Conservation (phyloP, 2,329 filamentous ascomycete genomes). For the Sphaerostilbella broomeana region DNA sequence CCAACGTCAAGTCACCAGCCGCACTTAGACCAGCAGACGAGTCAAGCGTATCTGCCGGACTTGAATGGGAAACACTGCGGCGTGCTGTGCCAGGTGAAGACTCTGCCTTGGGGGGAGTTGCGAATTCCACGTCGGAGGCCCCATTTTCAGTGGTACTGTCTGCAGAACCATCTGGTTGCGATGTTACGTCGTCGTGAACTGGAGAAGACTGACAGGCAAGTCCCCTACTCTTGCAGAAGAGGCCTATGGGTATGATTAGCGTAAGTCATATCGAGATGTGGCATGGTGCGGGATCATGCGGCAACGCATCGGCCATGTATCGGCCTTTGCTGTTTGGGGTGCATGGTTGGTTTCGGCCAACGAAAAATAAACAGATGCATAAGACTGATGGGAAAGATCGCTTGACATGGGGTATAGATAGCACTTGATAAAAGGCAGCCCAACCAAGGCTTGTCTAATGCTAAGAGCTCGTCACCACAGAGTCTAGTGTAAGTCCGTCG, state of each 20-base stretch:
- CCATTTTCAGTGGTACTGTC: slow-evolving; percentile 9
- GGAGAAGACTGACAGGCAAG: slow-evolving; percentile 28
- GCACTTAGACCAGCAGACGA: slow-evolving; percentile 9
- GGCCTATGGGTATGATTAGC: slow-evolving; percentile 19
- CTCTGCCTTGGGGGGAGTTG: slow-evolving; percentile 4
- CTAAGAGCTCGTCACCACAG: too few relatives aligned
- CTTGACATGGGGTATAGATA: too few relatives aligned
- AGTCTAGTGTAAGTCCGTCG: too few relatives aligned
- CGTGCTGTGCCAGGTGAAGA: slow-evolving; percentile 9
- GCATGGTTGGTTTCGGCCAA: too few relatives aligned
- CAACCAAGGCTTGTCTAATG: too few relatives aligned
- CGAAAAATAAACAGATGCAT: too few relatives aligned
- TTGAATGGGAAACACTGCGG: slow-evolving; percentile 11
- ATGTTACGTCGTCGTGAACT: slow-evolving; percentile 5
- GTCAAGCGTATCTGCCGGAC: slow-evolving; percentile 10
- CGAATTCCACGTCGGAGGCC: slow-evolving; percentile 6
- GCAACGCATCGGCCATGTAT: too few relatives aligned
- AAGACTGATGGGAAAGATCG: too few relatives aligned
- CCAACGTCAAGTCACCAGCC: neutral
- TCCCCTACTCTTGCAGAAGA: slow-evolving; percentile 30
- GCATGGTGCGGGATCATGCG: too few relatives aligned
- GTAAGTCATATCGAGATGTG: too few relatives aligned
- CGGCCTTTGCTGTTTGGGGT: too few relatives aligned
- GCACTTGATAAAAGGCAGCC: too few relatives aligned
- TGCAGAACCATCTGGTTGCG: slow-evolving; percentile 3